A percentile compares a stretch with the other conserved stretches of the same genome.
These are phyloP conservation scores for Hyaloscypha finlandica DNA, from an alignment of 495 filamentous ascomycete species.

Conservation along the genomic window DNA sequence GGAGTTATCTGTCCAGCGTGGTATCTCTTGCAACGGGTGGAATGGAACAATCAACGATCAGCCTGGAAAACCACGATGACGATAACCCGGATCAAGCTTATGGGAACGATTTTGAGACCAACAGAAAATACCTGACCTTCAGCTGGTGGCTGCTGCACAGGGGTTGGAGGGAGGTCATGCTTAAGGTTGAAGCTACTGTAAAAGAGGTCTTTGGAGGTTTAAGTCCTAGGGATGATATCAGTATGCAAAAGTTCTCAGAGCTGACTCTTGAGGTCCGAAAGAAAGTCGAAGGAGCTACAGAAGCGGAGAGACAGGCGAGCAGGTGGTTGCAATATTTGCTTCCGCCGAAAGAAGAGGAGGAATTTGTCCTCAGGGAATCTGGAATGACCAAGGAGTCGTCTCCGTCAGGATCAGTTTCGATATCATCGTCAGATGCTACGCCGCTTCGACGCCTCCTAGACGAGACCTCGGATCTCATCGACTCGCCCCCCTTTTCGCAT, in stretches of 20 bases:
- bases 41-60: constrained; percentile 65
- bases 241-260: constrained; percentile 72
- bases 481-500: constrained; percentile 84
- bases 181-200: constrained; percentile 76
- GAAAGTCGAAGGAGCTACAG: constrained; percentile 77
- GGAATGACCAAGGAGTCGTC: constrained; percentile 64
- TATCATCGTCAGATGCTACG: constrained; percentile 30
- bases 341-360: constrained; percentile 74
- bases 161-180: constrained; percentile 81
- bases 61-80: constrained; percentile 86
- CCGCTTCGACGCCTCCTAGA: constrained; percentile 85
- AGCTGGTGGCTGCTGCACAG: constrained; percentile 97
- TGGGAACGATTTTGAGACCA: constrained; percentile 91
- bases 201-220: constrained; percentile 82
- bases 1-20: constrained; percentile 93
- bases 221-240: constrained; percentile 86
- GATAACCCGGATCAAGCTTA: constrained; percentile 76
- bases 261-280: constrained; percentile 77
- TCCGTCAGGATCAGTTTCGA: constrained; percentile 28
- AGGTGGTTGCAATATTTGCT: constrained; percentile 87
- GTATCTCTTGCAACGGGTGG: constrained; percentile 77
- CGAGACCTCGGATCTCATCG: constrained; percentile 93
- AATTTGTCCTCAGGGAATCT: constrained; percentile 78
- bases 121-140: constrained; percentile 90
- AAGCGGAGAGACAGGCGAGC: constrained; percentile 59